Percentiles rank a stretch among this genome's conserved stretches.
phyloP scores from a whole-genome alignment of 345 rosid genomes.

The Pseudoturritis turrita region DNA sequence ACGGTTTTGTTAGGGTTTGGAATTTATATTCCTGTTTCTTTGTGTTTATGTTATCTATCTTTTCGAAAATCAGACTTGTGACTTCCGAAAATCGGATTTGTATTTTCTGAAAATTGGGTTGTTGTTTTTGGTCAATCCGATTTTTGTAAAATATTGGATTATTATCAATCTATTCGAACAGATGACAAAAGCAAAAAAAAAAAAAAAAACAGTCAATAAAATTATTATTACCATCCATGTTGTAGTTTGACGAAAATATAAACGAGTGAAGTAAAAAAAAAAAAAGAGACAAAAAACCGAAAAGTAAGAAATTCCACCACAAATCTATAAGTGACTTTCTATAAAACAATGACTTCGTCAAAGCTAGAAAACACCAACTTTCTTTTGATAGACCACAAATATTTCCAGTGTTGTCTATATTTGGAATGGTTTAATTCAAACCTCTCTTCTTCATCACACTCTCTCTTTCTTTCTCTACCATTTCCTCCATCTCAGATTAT shows the following conservation, averaged over 20 bases:
- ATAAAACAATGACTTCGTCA: slow-evolving; percentile 20
- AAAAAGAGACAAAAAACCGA: background rate
- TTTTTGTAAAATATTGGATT: too few species aligned
- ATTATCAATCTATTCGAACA: too few species aligned
- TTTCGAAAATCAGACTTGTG: too few species aligned
- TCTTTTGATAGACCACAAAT: slow-evolving; percentile 9
- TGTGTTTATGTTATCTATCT: too few species aligned
- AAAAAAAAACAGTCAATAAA: too few species aligned
- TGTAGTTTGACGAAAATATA: background rate
- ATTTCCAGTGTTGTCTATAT: slow-evolving; percentile 11
- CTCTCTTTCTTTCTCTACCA: slow-evolving; percentile 16
- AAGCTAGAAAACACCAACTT: slow-evolving; percentile 4
- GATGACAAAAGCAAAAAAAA: too few species aligned
- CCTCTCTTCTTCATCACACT: slow-evolving; percentile 16
- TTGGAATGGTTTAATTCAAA: slow-evolving; percentile 7
- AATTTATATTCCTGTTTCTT: too few species aligned
- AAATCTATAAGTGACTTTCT: background rate
- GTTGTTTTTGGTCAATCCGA: too few species aligned
- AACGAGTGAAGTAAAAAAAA: background rate
- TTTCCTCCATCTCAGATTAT: background rate
- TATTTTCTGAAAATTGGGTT: too few species aligned
- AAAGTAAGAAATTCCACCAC: slow-evolving; percentile 4
- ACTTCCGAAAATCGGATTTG: too few species aligned
- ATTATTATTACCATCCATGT: background rate
- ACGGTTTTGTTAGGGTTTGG: too few species aligned